Conservation (phyloP, 129 eudicot species). For the Logfia minima region DNA sequence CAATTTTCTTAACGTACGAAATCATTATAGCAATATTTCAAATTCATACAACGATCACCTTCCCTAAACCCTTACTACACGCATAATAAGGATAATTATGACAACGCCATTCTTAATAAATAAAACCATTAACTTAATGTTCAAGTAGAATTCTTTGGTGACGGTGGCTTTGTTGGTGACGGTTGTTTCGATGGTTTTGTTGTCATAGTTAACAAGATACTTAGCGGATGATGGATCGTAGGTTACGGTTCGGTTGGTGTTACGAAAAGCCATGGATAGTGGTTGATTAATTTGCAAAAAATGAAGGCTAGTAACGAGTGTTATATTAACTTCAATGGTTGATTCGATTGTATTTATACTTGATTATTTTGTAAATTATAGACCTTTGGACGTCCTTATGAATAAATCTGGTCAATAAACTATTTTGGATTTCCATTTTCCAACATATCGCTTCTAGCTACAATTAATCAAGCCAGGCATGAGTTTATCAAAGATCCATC, state of each 20-base stretch:
- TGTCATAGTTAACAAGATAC: slow-evolving; percentile 43
- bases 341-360: neutral
- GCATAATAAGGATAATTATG: too few relatives aligned
- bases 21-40: too few relatives aligned
- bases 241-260: slow-evolving; percentile 36
- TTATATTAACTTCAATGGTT: neutral
- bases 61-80: too few relatives aligned
- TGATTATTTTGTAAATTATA: neutral
- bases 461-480: neutral
- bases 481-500: neutral
- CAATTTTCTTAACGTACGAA: too few relatives aligned
- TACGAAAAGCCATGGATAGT: slow-evolving; percentile 24
- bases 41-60: too few relatives aligned
- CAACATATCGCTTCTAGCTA: neutral
- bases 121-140: too few relatives aligned
- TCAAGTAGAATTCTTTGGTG: slow-evolving; percentile 18
- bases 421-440: neutral
- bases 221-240: slow-evolving; percentile 32
- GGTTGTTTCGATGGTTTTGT: slow-evolving; percentile 49
- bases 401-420: too few relatives aligned
- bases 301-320: neutral
- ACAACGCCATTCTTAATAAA: too few relatives aligned
- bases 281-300: neutral
- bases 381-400: neutral
- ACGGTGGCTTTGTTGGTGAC: slow-evolving; percentile 48